A percentile compares a stretch with the other conserved stretches of the same genome.
phyloP scores from a whole-genome alignment of 1,284 basidiomycete genomes.

The Waitea zeae region DNA sequence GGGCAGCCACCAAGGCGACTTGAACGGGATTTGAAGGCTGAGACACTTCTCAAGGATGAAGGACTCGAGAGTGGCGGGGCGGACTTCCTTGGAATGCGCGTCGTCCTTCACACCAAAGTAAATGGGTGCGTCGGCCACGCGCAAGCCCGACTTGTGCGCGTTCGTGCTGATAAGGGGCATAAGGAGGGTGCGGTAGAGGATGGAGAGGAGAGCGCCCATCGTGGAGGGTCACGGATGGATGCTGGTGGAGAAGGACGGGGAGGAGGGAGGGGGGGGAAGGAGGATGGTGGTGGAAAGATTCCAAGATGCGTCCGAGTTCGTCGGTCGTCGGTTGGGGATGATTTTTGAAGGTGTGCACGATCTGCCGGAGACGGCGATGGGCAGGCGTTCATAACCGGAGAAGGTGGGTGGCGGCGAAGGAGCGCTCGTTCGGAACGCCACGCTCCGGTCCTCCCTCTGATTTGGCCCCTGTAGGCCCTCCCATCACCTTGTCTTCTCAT shows the following conservation, averaged over 20 bases:
- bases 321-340: not conserved
- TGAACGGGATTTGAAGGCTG: constrained; percentile 33
- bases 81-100: not conserved
- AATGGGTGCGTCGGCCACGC: no score
- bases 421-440: no score
- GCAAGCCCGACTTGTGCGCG: not conserved
- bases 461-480: no score
- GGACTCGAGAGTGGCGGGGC: constrained; percentile 23
- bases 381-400: no score
- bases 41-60: constrained; percentile 40
- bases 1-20: constrained; percentile 52
- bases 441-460: no score
- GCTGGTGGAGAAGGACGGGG: not conserved
- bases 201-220: not conserved
- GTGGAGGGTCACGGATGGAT: no score
- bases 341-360: no score
- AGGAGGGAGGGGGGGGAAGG: not conserved
- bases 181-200: not conserved
- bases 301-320: not conserved
- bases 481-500: no score
- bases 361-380: no score
- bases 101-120: not conserved
- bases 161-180: not conserved
- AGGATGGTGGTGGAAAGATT: not conserved
- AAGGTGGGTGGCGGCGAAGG: no score